Percentiles rank a stretch among this genome's conserved stretches.
These are phyloP conservation scores for Phanerochaete sordida DNA, from an alignment of 768 basidiomycete genomes.

Conservation along the genomic window DNA sequence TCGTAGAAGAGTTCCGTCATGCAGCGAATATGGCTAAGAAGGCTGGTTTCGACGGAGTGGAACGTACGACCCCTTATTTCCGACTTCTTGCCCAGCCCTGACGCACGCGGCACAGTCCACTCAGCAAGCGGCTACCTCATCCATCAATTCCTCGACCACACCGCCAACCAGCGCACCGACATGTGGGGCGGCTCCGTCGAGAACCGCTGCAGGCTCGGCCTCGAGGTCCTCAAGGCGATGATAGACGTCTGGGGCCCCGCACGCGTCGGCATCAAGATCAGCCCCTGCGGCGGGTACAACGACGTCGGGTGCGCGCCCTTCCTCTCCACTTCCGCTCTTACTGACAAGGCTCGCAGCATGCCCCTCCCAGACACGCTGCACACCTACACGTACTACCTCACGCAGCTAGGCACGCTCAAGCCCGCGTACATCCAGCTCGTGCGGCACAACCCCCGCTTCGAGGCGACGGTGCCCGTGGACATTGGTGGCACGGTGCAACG, in stretches of 20 bases:
- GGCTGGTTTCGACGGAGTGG: constrained; percentile 47
- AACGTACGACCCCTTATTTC: constrained; percentile 19
- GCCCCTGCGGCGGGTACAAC: constrained; percentile 3
- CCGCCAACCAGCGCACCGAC: constrained; percentile 40
- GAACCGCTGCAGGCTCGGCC: constrained; percentile 41
- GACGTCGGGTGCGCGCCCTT: constrained; percentile 1
- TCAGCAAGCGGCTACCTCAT: constrained; percentile 28
- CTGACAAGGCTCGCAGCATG: background rate
- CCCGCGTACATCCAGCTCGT: constrained; percentile 9
- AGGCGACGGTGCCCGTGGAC: background rate
- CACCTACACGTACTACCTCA: constrained; percentile 9
- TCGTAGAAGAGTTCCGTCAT: constrained; percentile 3
- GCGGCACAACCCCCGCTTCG: background rate
- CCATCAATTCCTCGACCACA: constrained; percentile 39
- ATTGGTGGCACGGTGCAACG: background rate
- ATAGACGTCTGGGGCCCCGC: constrained; percentile 30
- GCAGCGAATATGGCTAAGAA: constrained; percentile 24
- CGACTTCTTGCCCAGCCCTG: constrained; percentile 22
- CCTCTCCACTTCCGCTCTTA: background rate
- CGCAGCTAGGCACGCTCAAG: constrained; percentile 4
- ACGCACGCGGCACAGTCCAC: constrained; percentile 13
- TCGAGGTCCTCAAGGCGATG: constrained; percentile 45
- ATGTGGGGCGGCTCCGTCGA: constrained; percentile 47
- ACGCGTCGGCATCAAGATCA: constrained; percentile 25
- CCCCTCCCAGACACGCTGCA: constrained; percentile 8